Conservation (phyloP, 768 basidiomycete genomes). For the Leccinum boreale region DNA sequence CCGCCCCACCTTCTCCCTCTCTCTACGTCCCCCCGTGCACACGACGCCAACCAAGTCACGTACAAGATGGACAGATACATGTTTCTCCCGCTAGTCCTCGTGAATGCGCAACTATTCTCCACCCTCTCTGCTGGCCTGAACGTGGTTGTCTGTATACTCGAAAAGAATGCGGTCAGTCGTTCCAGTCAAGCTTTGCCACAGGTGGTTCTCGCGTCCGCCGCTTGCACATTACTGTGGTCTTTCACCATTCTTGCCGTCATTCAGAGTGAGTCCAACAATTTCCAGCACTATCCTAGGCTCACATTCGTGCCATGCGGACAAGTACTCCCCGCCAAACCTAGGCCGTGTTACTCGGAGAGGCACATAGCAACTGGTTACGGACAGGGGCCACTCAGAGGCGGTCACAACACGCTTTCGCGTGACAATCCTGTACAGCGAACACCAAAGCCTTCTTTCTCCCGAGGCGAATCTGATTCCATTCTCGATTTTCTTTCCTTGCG, state of each 20-base stretch:
- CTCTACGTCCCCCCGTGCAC: not conserved
- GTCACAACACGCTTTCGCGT: not conserved
- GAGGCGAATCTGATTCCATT: slow-evolving; percentile 24
- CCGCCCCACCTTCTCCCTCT: slow-evolving; percentile 2
- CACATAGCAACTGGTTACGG: not conserved
- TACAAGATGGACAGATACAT: not conserved
- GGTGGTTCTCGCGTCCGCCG: slow-evolving; percentile 19
- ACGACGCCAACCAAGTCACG: not conserved
- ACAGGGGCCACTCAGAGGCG: not conserved
- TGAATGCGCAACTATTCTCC: slow-evolving; percentile 21
- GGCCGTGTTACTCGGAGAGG: slow-evolving; percentile 9
- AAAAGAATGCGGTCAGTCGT: not conserved
- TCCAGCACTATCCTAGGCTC: not conserved
- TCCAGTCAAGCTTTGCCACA: not conserved
- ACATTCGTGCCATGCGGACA: not conserved
- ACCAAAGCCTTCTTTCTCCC: slow-evolving; percentile 20
- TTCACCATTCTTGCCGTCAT: slow-evolving; percentile 14
- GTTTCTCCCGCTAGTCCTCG: slow-evolving; percentile 10
- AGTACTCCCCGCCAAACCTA: slow-evolving; percentile 21
- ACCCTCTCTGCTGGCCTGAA: slow-evolving; percentile 23
- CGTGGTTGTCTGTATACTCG: slow-evolving; percentile 12
- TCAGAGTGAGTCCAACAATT: slow-evolving; percentile 20
- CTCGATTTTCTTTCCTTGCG: slow-evolving; percentile 34
- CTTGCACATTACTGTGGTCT: slow-evolving; percentile 26
- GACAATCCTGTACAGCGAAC: slow-evolving; percentile 3